Evolutionary conservation across 179 eudicot species (phyloP), one percentile per base, ranked within the genome.

Genomic region (Beta macrorhiza): DNA sequence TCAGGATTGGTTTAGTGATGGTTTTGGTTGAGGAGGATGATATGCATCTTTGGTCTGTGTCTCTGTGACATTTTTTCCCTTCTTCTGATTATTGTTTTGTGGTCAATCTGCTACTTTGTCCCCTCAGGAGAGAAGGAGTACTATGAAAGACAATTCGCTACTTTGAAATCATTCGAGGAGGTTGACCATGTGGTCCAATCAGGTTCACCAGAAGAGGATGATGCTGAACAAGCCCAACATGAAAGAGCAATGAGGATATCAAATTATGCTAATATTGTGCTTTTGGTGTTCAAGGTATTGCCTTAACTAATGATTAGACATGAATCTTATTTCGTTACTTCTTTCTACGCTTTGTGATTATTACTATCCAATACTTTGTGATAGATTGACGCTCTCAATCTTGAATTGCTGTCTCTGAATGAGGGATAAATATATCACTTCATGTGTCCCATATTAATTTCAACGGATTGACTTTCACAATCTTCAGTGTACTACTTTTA

Each of bases 221-320:
- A 91, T 59, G 52, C 56, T 67, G 97, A 92, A 82, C 92, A 89
- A 85, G 84, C 80, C 8, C 93, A 89, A 74, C 92, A 90, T 5
- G 98, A 94, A 83, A 84, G 93, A 88, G 99, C 99, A 49, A 96
- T 96, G 97, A 86, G 49, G 84, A 91, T 94, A 53, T 96, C 99
- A 22, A 96, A 96, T 82, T 89, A 80, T 56, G 92, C 98, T 32
- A 96, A 96, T 82, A 49, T 91, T 57, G 6, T 96, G 51, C 85
- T 96, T 74, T 87, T 96, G 58, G 91, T 91, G 14, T 87, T 96
- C 76, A 96, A 96, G 97, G 98, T 92, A 69, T 78, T 25, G 22
- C 8, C 44, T 37, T 74, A 61, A 61, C 67, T 72, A 37, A 65
- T 58, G 37, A 52, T 76, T 29, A 19, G n/a, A 47, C 22, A 55